phyloP scores from a whole-genome alignment of 805 yeast genomes.

The Kuraishia capsulata region DNA sequence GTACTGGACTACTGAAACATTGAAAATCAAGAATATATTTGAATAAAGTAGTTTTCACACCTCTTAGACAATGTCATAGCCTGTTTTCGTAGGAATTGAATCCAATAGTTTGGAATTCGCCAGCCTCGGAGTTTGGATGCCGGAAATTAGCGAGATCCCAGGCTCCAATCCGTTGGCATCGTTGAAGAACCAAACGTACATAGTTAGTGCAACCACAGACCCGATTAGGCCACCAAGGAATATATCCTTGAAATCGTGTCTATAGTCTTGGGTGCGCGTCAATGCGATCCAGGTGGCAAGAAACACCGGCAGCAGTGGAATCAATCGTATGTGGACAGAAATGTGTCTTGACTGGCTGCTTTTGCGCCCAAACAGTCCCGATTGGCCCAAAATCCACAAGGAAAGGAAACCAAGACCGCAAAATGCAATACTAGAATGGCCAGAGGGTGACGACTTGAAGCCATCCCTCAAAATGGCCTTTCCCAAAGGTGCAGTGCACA shows the following conservation, averaged over 20 bases:
- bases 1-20: too few relatives aligned
- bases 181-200: slow-evolving; percentile 16
- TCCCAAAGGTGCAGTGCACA: slow-evolving; percentile 26
- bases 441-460: slow-evolving; percentile 72
- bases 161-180: background rate
- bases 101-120: background rate
- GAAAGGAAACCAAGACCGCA: slow-evolving; percentile 56
- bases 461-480: slow-evolving; percentile 40
- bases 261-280: slow-evolving; percentile 79
- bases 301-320: slow-evolving; percentile 36
- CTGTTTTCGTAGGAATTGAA: background rate
- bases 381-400: slow-evolving; percentile 34
- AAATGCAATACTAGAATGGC: slow-evolving; percentile 64
- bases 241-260: slow-evolving; percentile 85
- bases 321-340: slow-evolving; percentile 7
- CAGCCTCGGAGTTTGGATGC: background rate
- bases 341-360: slow-evolving; percentile 9
- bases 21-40: too few relatives aligned
- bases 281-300: slow-evolving; percentile 68
- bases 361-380: slow-evolving; percentile 44
- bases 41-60: too few relatives aligned
- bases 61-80: background rate
- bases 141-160: background rate
- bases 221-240: slow-evolving; percentile 66
- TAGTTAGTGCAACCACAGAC: slow-evolving; percentile 29